Evolutionary conservation across 805 yeast genomes (phyloP), one percentile per base, ranked within the genome.

Genomic region (Metschnikowia anglica): DNA sequence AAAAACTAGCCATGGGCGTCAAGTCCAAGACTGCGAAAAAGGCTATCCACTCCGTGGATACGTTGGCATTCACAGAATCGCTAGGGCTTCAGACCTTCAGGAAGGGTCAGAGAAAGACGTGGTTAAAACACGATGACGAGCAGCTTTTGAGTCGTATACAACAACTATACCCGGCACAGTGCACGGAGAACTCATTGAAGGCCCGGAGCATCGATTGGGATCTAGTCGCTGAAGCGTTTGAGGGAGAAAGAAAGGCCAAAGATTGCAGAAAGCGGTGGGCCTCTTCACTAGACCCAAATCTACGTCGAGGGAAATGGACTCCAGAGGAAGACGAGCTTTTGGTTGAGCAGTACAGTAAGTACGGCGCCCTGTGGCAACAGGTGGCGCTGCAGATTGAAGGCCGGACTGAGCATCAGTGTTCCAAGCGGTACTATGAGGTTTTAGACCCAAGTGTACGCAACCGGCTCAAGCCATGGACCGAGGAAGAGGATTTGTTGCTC

Each of bases 381-480:
- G 89, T 90, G 9, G 81, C 96, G 0, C 65, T 73, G 38, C 82
- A 77, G 40, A 85, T 90, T 10, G 77, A 79, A 3, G 95, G 96
- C 4, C 73, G 97, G 58, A 90, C 95, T 0, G 96, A 89, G 56
- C 97, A 89, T 62, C 97, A 90, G 66, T 90, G 98, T 68, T 87
- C 96, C 2, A 90, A 90, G 58, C 69, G 97, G 54, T 90, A 87
- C 60, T 80, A 83, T 12, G 97, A 90, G 56, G 96, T 88, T 2
- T 62, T 90, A 45, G 93, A 88, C 54, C 97, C 97, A 5, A 73
- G 70, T 20, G 85, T 89, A 8, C 80, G 80, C 46, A 88, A 85
- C 51, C 66, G 97, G 42, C 69, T 88, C 34, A 74, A 88, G 52
- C 81, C 84, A 2, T 90, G 98, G 98, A 68, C 79, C 1, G 55